Conservation (phyloP, 306 rosid species). For the Fragaria vesca region DNA sequence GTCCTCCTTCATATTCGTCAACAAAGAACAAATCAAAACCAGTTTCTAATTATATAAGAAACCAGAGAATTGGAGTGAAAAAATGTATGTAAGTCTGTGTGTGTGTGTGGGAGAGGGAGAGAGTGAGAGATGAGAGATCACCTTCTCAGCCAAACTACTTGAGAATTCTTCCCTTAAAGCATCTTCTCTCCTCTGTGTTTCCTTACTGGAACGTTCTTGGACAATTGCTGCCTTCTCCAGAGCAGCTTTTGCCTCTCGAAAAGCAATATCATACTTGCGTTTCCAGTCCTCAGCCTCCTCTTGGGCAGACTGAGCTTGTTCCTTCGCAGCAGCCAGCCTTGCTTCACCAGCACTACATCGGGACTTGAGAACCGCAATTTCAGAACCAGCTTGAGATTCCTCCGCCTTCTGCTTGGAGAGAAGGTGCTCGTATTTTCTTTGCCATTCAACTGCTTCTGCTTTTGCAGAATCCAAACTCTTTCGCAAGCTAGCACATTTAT, state of each 20-base stretch:
- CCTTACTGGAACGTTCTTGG: constrained; percentile 75
- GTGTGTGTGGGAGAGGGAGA: not conserved
- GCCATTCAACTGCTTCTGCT: constrained; percentile 82
- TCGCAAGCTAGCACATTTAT: constrained; percentile 59
- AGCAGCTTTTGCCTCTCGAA: constrained; percentile 83
- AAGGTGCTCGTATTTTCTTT: constrained; percentile 73
- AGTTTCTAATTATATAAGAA: not conserved
- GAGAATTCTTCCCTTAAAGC: constrained; percentile 86
- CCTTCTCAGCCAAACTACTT: constrained; percentile 71
- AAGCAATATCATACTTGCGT: constrained; percentile 76
- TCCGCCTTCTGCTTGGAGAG: constrained; percentile 72
- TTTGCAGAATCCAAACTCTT: constrained; percentile 71
- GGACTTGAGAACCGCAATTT: constrained; percentile 79
- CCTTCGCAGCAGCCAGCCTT: constrained; percentile 84
- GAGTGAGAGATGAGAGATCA: constrained; percentile 27
- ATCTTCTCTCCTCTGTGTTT: constrained; percentile 85
- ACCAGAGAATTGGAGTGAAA: not conserved
- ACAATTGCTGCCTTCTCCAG: constrained; percentile 81
- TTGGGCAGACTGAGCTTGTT: constrained; percentile 89
- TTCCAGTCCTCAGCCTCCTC: constrained; percentile 99
- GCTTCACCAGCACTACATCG: constrained; percentile 88
- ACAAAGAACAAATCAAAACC: constrained; percentile 24
- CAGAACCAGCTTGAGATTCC: constrained; percentile 79
- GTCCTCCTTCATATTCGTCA: constrained; percentile 64
- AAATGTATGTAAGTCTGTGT: not conserved